Conservation (phyloP, 2,329 filamentous ascomycete genomes). For the Drechslerella coelobrocha region DNA sequence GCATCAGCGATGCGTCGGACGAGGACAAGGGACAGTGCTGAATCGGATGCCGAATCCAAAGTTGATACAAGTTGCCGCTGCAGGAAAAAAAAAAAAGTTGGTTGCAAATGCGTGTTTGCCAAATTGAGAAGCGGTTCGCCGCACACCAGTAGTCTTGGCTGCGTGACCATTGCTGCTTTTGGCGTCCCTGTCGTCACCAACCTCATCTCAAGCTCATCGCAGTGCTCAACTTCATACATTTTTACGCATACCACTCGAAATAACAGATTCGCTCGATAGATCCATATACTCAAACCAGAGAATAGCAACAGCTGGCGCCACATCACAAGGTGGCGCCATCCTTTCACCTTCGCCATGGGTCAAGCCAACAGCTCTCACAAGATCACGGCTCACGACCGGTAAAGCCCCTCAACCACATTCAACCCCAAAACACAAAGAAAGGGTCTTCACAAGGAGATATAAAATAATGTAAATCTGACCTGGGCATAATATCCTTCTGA, state of each 20-base stretch:
- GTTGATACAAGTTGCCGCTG: not conserved
- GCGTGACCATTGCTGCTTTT: slow-evolving; percentile 20
- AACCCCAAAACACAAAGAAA: not conserved
- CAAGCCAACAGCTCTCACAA: slow-evolving; percentile 70
- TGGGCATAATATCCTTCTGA: slow-evolving; percentile 37
- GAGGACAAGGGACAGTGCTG: not conserved
- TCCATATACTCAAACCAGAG: no score
- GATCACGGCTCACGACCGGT: slow-evolving; percentile 86
- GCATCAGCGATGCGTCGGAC: not conserved
- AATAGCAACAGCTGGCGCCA: not conserved
- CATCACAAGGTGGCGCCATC: not conserved
- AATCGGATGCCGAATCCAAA: not conserved
- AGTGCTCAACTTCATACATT: not conserved
- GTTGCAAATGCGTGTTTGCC: slow-evolving; percentile 9
- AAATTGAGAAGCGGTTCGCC: not conserved
- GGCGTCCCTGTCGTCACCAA: slow-evolving; percentile 9
- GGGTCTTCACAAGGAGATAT: not conserved
- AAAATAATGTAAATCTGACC: slow-evolving; percentile 27
- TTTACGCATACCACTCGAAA: no score
- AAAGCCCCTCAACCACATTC: slow-evolving; percentile 50
- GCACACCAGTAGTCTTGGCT: slow-evolving; percentile 29
- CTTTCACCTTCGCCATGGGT: slow-evolving; percentile 64
- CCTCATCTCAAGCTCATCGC: slow-evolving; percentile 12
- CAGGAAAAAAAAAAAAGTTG: not conserved
- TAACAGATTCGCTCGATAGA: no score